Base-by-base conservation (phyloP, 441 rosid genomes). In the Arabidopsis lyrata region DNA sequence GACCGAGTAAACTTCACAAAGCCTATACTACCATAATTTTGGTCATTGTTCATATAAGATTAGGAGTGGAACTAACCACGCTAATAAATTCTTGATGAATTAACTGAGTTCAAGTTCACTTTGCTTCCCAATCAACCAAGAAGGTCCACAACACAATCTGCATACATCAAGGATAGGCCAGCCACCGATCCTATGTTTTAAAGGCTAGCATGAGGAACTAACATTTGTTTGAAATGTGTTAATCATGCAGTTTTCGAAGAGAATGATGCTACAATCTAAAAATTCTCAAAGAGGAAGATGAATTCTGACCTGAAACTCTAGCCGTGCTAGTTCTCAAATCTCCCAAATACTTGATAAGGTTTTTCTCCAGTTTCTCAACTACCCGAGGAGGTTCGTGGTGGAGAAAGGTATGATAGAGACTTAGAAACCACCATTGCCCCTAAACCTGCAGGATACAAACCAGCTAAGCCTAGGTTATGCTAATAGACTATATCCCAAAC, bases 361-460 rank as follows among this genome's bases (percentile, higher is more conserved):
- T 73, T 4, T 68, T 66, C 56, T 74, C 53, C 73, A 68, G 53
- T 56, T 70, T 76, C 62, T 52, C 74, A 62, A 68, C 74, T 77
- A 79, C 57, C 61, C 38, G 68, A 52, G 2, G 54, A n/a, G 24
- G 36, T 29, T 60, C 8, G 48, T 76, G 52, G 36, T 68, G 3
- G 66, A 48, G 59, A 48, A 65, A 59, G 15, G 44, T 38, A 36
- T 3, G 35, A 66, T 16, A 48, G 32, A 49, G 32, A 49, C 3
- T 6, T 56, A 80, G 45, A 77, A 36, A 83, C 70, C 80, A 61
- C 38, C 70, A 53, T n/a, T 56, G 72, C 49, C 80, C 80, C 71
- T 80, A 77, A 71, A 86, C 91, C 91, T 86, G 93, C 88, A 84
- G 80, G 77, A 81, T 68, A 68, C 74, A 82, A 77, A 83, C 69